A percentile compares a stretch with the other conserved stretches of the same genome.
Evolutionary conservation across 2,329 filamentous ascomycete genomes (phyloP).

Genomic region (Xylaria sp.): DNA sequence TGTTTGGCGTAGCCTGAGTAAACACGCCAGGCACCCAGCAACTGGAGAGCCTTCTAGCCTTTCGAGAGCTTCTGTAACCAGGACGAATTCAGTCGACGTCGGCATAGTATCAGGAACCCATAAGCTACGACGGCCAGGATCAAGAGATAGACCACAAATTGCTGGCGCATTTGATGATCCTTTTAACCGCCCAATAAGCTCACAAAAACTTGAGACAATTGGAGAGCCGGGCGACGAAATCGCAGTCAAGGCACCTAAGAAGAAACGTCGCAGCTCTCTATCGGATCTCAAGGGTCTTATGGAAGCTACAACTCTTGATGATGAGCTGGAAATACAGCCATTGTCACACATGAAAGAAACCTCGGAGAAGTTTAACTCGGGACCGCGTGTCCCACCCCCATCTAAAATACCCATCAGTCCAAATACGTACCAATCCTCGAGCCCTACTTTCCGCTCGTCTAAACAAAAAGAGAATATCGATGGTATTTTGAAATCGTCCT

Average conservation of each 20-base stretch:
- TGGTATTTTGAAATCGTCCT: constrained; percentile 39
- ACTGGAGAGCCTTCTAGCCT: constrained; percentile 71
- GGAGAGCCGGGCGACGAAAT: constrained; percentile 63
- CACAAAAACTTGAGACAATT: constrained; percentile 68
- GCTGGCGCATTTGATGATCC: constrained; percentile 70
- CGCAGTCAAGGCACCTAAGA: constrained; percentile 62
- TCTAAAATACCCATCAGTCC: constrained; percentile 66
- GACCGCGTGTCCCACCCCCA: constrained; percentile 55
- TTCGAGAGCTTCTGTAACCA: constrained; percentile 72
- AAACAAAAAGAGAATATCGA: constrained; percentile 61
- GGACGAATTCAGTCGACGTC: constrained; percentile 82
- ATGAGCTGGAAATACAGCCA: constrained; percentile 55
- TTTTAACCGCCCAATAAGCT: constrained; percentile 64
- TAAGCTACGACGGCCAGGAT: constrained; percentile 62
- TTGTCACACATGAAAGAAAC: constrained; percentile 64
- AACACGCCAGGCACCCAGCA: constrained; percentile 71
- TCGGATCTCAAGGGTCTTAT: constrained; percentile 83
- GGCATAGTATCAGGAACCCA: constrained; percentile 56
- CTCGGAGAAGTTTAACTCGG: constrained; percentile 67
- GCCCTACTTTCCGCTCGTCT: constrained; percentile 47
- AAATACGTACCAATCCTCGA: constrained; percentile 51
- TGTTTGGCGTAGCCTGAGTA: constrained; percentile 89
- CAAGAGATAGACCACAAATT: constrained; percentile 69
- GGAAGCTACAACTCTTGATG: constrained; percentile 65
- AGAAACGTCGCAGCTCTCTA: constrained; percentile 89